Evolutionary conservation across 331 rosid genomes (phyloP).

Genomic region (Quercus phellos): DNA sequence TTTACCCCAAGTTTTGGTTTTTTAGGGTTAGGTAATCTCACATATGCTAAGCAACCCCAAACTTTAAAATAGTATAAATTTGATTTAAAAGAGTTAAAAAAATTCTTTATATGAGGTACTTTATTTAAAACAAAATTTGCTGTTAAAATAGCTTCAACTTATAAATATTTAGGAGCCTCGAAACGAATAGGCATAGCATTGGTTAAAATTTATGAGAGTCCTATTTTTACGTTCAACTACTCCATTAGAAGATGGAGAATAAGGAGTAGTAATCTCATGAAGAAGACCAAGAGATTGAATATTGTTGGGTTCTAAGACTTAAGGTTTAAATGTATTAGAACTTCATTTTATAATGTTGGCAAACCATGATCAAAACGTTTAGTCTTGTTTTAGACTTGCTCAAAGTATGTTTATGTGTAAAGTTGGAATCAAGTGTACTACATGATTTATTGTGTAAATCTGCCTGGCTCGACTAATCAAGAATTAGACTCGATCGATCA

Average conservation of each 20-base stretch:
- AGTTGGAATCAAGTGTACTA: no score
- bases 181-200: neutral
- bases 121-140: neutral
- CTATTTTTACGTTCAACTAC: neutral
- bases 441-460: no score
- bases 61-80: neutral
- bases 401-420: no score
- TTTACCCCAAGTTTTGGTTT: neutral
- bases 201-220: neutral
- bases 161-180: neutral
- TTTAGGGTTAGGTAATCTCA: neutral
- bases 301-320: no score
- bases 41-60: neutral
- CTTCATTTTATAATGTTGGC: no score
- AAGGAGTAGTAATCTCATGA: neutral
- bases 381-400: no score
- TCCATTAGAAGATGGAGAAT: neutral
- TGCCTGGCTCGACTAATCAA: no score
- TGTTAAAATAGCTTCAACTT: neutral
- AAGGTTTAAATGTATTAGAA: no score
- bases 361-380: no score
- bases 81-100: neutral
- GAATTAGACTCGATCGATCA: no score
- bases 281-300: neutral
- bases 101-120: neutral